These are phyloP conservation scores for Wickerhamiella vanderwaltii DNA, from an alignment of 805 yeast genomes.

Conservation along the genomic window DNA sequence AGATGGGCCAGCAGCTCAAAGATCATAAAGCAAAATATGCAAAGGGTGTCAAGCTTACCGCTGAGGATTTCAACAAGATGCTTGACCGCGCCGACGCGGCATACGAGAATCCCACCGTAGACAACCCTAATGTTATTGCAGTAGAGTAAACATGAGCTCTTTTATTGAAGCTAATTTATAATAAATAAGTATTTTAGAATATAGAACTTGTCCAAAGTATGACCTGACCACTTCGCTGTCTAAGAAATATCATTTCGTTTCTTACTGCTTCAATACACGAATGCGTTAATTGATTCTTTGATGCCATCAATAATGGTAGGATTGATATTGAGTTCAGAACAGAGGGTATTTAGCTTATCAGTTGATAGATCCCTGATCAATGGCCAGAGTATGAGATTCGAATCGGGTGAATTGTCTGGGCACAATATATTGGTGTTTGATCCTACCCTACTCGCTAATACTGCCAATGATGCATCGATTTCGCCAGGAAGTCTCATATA, in stretches of 20 bases:
- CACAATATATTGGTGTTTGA: neutral
- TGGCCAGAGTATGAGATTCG: slow-evolving; percentile 1
- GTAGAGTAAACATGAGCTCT: too few relatives aligned
- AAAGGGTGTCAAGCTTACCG: slow-evolving; percentile 18
- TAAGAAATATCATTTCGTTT: too few relatives aligned
- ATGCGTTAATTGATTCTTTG: neutral
- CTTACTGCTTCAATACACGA: neutral
- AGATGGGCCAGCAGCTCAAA: slow-evolving; percentile 18
- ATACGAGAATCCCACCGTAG: slow-evolving; percentile 16
- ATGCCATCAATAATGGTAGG: neutral
- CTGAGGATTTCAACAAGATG: slow-evolving; percentile 17
- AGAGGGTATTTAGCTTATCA: neutral
- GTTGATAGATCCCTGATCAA: neutral
- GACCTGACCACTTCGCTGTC: too few relatives aligned
- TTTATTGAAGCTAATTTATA: too few relatives aligned
- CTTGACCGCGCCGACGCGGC: slow-evolving; percentile 20
- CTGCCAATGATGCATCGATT: neutral
- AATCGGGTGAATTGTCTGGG: neutral
- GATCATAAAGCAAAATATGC: slow-evolving; percentile 35
- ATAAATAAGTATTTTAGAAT: too few relatives aligned
- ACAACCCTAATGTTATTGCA: slow-evolving; percentile 13
- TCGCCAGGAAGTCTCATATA: neutral
- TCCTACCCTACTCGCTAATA: neutral
- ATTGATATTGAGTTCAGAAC: neutral
- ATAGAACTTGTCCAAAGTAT: too few relatives aligned